A percentile compares a stretch with the other conserved stretches of the same genome.
These are phyloP conservation scores for Terana coerulea DNA, from an alignment of 768 basidiomycete genomes.

Conservation along the genomic window DNA sequence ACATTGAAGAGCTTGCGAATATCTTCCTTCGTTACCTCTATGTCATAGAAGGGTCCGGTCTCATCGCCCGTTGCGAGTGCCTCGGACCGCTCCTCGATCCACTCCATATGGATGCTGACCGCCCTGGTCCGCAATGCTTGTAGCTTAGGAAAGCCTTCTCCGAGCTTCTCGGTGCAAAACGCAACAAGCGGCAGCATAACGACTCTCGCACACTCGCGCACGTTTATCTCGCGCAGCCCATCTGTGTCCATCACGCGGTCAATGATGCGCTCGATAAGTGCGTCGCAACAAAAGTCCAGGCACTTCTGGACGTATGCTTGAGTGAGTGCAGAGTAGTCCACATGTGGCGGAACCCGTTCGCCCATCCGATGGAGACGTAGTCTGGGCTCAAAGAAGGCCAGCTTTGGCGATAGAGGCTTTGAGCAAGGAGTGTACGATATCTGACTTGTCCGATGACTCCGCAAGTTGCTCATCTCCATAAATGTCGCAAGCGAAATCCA, in stretches of 20 bases:
- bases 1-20: neutral
- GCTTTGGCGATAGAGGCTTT: neutral
- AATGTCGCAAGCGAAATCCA: neutral
- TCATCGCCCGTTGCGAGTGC: too few species aligned
- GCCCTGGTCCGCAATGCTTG: neutral
- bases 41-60: too few species aligned
- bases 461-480: neutral
- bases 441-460: neutral
- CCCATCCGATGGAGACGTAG: neutral
- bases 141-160: neutral
- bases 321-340: neutral
- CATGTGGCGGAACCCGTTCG: neutral
- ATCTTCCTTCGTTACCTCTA: neutral
- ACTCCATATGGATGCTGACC: neutral
- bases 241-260: neutral
- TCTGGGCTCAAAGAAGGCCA: neutral
- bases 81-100: neutral
- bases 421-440: neutral
- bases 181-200: slow-evolving; percentile 3
- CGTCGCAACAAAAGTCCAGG: neutral
- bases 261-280: neutral
- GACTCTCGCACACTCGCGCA: neutral
- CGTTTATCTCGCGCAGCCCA: neutral
- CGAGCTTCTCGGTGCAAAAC: neutral
- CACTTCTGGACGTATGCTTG: slow-evolving; percentile 5